phyloP scores from a whole-genome alignment of 129 eudicot genomes.

The Escallonia rubra region DNA sequence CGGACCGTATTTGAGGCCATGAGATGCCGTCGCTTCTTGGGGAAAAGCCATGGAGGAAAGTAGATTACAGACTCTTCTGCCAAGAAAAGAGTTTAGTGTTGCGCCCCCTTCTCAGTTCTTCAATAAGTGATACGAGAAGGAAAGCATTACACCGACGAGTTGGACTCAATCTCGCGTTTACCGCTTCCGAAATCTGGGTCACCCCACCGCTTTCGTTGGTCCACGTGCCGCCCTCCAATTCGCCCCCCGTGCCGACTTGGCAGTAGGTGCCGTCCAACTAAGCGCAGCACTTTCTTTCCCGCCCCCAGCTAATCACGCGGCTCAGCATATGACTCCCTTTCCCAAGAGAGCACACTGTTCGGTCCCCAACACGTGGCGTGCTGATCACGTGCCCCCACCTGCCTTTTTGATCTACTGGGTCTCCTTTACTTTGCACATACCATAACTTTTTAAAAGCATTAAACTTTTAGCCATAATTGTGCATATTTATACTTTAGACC shows the following conservation, averaged over 20 bases:
- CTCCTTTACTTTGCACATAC: too few species aligned
- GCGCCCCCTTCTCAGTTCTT: too few species aligned
- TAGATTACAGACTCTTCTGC: too few species aligned
- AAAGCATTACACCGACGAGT: neutral
- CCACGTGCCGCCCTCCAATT: neutral
- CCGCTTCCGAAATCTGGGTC: conserved; percentile 16
- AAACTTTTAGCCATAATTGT: too few species aligned
- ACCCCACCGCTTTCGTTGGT: neutral
- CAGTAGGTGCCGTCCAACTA: conserved; percentile 28
- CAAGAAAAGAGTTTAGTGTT: too few species aligned
- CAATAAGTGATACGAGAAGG: conserved; percentile 3
- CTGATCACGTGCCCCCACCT: conserved; percentile 35
- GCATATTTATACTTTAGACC: too few species aligned
- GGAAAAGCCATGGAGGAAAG: too few species aligned
- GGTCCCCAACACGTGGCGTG: conserved; percentile 32
- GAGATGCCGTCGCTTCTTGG: too few species aligned
- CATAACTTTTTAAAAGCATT: too few species aligned
- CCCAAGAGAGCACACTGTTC: neutral
- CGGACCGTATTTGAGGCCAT: conserved; percentile 19
- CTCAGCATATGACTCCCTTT: conserved; percentile 34
- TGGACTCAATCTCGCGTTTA: conserved; percentile 44
- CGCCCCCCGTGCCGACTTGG: neutral
- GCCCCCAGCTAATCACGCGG: conserved; percentile 35
- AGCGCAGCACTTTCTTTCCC: conserved; percentile 15
- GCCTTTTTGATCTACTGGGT: too few species aligned